Percentiles rank a stretch among this genome's conserved stretches.
Evolutionary conservation across 208 protist species (phyloP).

Genomic region (Novymonas esmeraldas): DNA sequence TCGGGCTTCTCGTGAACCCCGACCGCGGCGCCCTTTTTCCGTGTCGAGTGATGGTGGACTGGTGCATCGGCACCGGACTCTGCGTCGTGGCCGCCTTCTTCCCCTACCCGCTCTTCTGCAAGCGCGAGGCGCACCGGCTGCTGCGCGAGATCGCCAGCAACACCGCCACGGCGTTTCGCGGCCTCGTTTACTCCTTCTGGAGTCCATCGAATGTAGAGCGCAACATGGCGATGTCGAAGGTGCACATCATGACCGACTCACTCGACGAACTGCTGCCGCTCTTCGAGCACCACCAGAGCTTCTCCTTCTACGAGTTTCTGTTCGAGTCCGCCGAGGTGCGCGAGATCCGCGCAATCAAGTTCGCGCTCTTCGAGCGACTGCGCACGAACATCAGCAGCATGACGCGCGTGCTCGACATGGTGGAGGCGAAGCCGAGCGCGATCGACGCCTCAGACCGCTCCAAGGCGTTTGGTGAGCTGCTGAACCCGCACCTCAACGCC

Average conservation of each 20-base stretch:
- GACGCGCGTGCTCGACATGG: constrained; percentile 81
- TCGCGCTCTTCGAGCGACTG: constrained; percentile 62
- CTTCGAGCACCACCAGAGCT: constrained; percentile 67
- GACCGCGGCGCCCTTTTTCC: constrained; percentile 42
- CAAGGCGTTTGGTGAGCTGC: constrained; percentile 60
- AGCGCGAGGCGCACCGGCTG: constrained; percentile 51
- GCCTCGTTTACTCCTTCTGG: constrained; percentile 87
- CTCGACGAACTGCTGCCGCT: constrained; percentile 63
- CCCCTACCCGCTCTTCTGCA: constrained; percentile 83
- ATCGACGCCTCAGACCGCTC: constrained; percentile 78
- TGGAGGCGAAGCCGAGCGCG: constrained; percentile 64
- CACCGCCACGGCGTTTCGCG: constrained; percentile 69
- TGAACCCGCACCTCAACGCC: constrained; percentile 59
- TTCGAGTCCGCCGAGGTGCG: constrained; percentile 74
- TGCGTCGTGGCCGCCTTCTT: constrained; percentile 74
- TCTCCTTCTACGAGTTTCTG: constrained; percentile 84
- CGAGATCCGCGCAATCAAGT: constrained; percentile 69
- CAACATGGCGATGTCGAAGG: constrained; percentile 88
- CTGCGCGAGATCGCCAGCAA: constrained; percentile 60
- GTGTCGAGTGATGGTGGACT: constrained; percentile 86
- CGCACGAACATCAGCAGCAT: constrained; percentile 83
- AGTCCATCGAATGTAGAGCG: constrained; percentile 81
- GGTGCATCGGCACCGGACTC: constrained; percentile 80
- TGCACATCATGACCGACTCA: constrained; percentile 64
- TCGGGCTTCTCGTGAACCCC: constrained; percentile 61